A percentile compares a stretch with the other conserved stretches of the same genome.
These are phyloP conservation scores for Solanum hybrid DNA, from an alignment of 305 asterid species.

Conservation along the genomic window DNA sequence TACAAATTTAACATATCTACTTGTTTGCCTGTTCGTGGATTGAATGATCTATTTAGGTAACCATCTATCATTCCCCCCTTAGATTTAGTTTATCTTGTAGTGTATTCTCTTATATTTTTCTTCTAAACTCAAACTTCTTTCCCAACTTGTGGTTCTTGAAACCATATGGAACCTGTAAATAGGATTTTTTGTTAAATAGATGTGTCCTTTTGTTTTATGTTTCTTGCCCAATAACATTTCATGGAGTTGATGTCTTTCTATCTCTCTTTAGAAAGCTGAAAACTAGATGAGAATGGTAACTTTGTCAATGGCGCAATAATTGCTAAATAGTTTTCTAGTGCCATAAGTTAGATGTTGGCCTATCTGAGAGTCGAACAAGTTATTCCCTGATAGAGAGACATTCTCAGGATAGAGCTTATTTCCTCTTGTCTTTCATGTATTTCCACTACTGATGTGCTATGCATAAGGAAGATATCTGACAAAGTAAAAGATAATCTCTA, in stretches of 20 bases:
- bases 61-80: not conserved
- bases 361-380: not conserved
- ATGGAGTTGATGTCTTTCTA: not conserved
- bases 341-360: not conserved
- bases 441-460: not conserved
- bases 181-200: not conserved
- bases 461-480: not conserved
- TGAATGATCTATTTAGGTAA: conserved; percentile 58
- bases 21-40: conserved; percentile 32
- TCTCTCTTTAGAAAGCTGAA: not conserved
- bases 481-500: not conserved
- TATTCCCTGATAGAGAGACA: not conserved
- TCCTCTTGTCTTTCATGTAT: not conserved
- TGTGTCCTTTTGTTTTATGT: not conserved
- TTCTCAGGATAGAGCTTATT: not conserved
- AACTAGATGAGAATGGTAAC: not conserved
- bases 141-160: not conserved
- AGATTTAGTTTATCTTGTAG: not conserved
- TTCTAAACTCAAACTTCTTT: not conserved
- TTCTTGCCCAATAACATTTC: not conserved
- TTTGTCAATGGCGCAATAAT: not conserved
- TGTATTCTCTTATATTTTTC: not conserved
- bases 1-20: conserved; percentile 72
- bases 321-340: not conserved
- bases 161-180: not conserved